A percentile compares a stretch with the other conserved stretches of the same genome.
phyloP scores from a whole-genome alignment of 805 yeast species.

The Debaryomyces prosopidis region DNA sequence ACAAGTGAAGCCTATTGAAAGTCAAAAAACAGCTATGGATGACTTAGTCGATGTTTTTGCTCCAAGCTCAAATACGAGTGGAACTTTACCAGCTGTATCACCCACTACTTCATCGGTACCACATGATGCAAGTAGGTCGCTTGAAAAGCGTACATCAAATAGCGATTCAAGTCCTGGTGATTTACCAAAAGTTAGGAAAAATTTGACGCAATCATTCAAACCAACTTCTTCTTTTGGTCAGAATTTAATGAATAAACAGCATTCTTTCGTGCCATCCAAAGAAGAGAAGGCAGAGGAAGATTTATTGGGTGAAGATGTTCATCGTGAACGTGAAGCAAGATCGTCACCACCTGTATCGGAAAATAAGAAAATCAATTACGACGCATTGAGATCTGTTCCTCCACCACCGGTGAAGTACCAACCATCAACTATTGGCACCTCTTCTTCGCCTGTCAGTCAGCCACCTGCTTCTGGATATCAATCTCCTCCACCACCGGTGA shows the following conservation, averaged over 20 bases:
- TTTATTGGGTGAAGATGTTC: slow-evolving; percentile 37
- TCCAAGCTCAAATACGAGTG: slow-evolving; percentile 22
- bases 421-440: background rate
- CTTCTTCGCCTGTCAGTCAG: slow-evolving; percentile 15
- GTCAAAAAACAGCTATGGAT: slow-evolving; percentile 56
- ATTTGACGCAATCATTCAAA: slow-evolving; percentile 52
- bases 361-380: slow-evolving; percentile 41
- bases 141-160: slow-evolving; percentile 29
- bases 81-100: slow-evolving; percentile 13
- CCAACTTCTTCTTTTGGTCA: slow-evolving; percentile 91
- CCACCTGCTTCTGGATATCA: slow-evolving; percentile 3
- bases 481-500: slow-evolving; percentile 25
- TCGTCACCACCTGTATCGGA: slow-evolving; percentile 24
- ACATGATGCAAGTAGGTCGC: background rate
- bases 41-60: slow-evolving; percentile 60
- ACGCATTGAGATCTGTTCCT: slow-evolving; percentile 50
- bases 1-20: slow-evolving; percentile 9
- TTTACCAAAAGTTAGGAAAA: slow-evolving; percentile 34
- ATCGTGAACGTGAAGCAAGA: slow-evolving; percentile 6
- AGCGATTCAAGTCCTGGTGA: slow-evolving; percentile 31
- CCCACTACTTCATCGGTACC: slow-evolving; percentile 7
- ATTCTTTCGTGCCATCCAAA: slow-evolving; percentile 9
- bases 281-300: slow-evolving; percentile 22
- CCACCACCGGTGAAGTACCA: slow-evolving; percentile 36
- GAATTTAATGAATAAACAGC: slow-evolving; percentile 44